Evolutionary conservation across 73 alveolate species (phyloP).

Genomic region (Tetrahymena borealis): DNA sequence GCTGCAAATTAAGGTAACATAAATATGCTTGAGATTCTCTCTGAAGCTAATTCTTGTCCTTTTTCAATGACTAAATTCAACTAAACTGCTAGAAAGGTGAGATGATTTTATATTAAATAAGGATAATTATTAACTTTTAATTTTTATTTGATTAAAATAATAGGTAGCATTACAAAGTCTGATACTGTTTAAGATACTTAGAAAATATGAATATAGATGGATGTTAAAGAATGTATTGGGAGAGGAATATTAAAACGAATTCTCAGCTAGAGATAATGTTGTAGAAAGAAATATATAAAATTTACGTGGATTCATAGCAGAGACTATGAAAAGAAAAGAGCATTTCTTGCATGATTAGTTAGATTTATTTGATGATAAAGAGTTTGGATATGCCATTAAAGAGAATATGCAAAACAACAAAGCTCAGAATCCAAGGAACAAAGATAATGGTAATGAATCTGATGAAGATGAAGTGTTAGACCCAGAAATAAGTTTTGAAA

Average conservation of each 20-base stretch:
- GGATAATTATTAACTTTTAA: no score
- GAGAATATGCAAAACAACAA: background rate
- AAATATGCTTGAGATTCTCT: background rate
- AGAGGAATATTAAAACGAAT: background rate
- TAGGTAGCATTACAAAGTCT: background rate
- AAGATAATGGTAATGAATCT: background rate
- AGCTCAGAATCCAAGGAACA: background rate
- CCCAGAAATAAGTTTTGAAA: background rate
- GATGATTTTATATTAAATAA: no score
- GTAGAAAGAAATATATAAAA: background rate
- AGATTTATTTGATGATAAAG: background rate
- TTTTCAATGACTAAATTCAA: background rate
- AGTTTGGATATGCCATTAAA: background rate
- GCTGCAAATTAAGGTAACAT: background rate
- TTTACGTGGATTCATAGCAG: background rate
- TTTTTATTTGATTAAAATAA: no score
- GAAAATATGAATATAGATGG: background rate
- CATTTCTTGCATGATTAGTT: background rate
- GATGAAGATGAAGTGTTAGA: background rate
- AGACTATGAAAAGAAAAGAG: background rate
- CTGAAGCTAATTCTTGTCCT: background rate
- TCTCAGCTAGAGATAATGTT: background rate
- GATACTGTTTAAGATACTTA: background rate
- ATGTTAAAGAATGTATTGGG: background rate
- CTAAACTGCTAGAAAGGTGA: background rate